phyloP scores from a whole-genome alignment of 78 protist genomes.

The Monocercomonoides exilis region DNA sequence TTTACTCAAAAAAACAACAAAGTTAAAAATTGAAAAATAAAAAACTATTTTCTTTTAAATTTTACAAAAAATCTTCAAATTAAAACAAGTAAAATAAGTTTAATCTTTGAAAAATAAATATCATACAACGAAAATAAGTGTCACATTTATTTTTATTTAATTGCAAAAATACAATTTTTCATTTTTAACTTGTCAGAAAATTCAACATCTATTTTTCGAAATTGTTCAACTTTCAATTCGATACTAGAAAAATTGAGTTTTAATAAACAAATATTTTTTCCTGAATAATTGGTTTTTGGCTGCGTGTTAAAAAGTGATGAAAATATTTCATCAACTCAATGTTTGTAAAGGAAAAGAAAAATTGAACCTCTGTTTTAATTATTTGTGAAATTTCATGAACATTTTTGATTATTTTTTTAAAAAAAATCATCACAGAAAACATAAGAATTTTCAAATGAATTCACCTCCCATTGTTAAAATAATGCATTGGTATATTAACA shows the following conservation, averaged over 20 bases:
- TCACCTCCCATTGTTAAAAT: background rate
- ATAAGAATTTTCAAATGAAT: background rate
- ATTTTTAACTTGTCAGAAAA: background rate
- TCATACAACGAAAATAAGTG: background rate
- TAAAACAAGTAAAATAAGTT: background rate
- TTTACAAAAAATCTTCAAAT: background rate
- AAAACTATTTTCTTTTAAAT: background rate
- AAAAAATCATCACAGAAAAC: too few relatives aligned
- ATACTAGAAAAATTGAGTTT: too few relatives aligned
- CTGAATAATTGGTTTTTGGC: too few relatives aligned
- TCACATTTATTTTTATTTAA: background rate
- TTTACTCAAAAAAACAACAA: background rate
- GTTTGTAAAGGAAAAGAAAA: too few relatives aligned
- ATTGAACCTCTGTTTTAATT: too few relatives aligned
- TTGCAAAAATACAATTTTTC: background rate
- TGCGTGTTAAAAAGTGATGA: too few relatives aligned
- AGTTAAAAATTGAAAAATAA: background rate
- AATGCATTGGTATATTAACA: background rate
- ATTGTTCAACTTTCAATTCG: background rate
- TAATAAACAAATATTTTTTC: too few relatives aligned
- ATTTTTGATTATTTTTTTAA: too few relatives aligned
- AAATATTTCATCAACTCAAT: too few relatives aligned
- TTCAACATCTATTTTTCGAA: background rate
- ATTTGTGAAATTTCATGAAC: too few relatives aligned
- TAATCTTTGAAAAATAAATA: background rate